A percentile compares a stretch with the other conserved stretches of the same genome.
Evolutionary conservation across 2,329 filamentous ascomycete genomes (phyloP).

Genomic region (Penicillium polonicum): DNA sequence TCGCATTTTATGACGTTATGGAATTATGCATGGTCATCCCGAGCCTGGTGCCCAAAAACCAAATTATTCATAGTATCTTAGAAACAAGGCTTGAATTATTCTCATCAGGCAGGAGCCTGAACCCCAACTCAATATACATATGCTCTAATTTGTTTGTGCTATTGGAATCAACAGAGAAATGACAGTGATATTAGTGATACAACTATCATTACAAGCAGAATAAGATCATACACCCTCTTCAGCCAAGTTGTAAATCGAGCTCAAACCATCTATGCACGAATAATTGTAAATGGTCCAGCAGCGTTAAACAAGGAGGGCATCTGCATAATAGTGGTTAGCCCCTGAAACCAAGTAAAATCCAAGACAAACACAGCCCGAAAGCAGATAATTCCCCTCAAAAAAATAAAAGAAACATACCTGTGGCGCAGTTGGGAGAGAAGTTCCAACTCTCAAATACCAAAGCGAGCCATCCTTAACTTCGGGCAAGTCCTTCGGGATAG

Average conservation of each 20-base stretch:
- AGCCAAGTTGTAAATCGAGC: neutral
- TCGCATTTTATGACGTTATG: neutral
- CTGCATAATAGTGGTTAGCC: conserved; percentile 13
- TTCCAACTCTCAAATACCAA: conserved; percentile 32
- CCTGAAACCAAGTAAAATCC: neutral
- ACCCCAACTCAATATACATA: neutral
- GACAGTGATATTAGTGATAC: neutral
- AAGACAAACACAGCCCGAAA: neutral
- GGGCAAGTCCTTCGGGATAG: conserved; percentile 28
- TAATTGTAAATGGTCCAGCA: conserved; percentile 29
- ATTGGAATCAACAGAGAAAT: neutral
- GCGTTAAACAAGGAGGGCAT: conserved; percentile 32
- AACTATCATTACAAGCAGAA: neutral
- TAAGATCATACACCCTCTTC: too few species aligned
- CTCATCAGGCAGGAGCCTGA: neutral
- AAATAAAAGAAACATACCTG: conserved; percentile 24
- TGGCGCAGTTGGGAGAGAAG: conserved; percentile 25
- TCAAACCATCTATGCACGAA: conserved; percentile 9
- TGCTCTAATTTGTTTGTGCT: neutral
- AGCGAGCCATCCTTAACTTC: conserved; percentile 26
- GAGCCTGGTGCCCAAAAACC: neutral
- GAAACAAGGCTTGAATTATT: neutral
- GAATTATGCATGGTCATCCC: neutral
- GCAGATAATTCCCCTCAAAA: neutral
- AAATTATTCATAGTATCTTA: neutral